Percentiles rank a stretch among this genome's conserved stretches.
Evolutionary conservation across 139 green algal species (phyloP).

Genomic region (Desmodesmus armatus): DNA sequence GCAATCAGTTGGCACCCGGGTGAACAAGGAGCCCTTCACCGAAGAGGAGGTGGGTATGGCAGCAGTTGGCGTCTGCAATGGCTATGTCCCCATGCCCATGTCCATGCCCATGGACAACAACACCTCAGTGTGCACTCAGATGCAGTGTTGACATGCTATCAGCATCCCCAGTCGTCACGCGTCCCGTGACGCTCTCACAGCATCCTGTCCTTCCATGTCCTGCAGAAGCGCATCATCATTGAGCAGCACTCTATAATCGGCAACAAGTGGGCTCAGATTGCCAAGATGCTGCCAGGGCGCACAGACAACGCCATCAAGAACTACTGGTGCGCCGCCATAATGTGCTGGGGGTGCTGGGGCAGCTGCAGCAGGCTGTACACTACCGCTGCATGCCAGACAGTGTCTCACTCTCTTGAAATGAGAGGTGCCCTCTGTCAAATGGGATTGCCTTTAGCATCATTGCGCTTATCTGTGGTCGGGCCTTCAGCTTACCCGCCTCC

Average conservation of each 20-base stretch:
- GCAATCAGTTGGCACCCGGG: conserved; percentile 57
- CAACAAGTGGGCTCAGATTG: conserved; percentile 62
- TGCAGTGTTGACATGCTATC: not conserved
- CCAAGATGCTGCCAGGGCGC: conserved; percentile 65
- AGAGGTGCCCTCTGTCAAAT: too few species aligned
- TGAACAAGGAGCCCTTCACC: conserved; percentile 67
- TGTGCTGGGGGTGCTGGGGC: too few species aligned
- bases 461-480: too few species aligned
- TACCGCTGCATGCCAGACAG: too few species aligned
- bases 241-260: conserved; percentile 43
- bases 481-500: too few species aligned
- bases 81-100: not conserved
- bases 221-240: conserved; percentile 50
- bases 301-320: conserved; percentile 69
- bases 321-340: conserved; percentile 44
- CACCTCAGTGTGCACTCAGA: not conserved
- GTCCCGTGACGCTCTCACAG: not conserved
- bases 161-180: not conserved
- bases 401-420: too few species aligned
- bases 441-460: too few species aligned
- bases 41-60: conserved; percentile 54
- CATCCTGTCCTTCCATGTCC: not conserved
- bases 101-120: not conserved
- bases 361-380: too few species aligned
- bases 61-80: not conserved